Conservation (phyloP, 2,329 filamentous ascomycete genomes). For the Hymenoscyphus albidus region DNA sequence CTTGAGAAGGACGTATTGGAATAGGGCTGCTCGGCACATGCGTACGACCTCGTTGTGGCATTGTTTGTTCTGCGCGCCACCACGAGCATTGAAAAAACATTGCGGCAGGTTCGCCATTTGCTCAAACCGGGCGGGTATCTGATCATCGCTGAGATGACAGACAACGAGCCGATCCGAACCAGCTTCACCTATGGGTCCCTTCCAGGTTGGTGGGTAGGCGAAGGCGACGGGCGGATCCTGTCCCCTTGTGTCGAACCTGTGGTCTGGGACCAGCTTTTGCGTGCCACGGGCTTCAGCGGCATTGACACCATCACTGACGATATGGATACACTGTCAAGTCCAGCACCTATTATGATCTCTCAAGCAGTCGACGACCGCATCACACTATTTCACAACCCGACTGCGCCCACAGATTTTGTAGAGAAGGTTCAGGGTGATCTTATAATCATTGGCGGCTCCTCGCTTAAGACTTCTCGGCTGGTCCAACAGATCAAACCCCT, state of each 20-base stretch:
- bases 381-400: constrained; percentile 29
- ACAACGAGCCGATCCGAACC: constrained; percentile 9
- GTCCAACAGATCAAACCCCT: not conserved
- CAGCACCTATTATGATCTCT: constrained; percentile 28
- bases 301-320: constrained; percentile 20
- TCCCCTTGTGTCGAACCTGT: constrained; percentile 11
- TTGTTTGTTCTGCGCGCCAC: constrained; percentile 41
- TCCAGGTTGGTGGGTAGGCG: constrained; percentile 34
- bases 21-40: constrained; percentile 35
- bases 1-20: constrained; percentile 27
- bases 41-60: constrained; percentile 41
- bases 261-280: constrained; percentile 26
- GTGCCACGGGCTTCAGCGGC: constrained; percentile 29
- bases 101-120: constrained; percentile 36
- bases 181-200: constrained; percentile 31
- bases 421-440: not conserved
- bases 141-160: not conserved
- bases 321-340: constrained; percentile 26
- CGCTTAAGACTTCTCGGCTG: not conserved
- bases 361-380: constrained; percentile 36
- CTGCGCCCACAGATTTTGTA: not conserved
- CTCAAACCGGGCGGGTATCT: constrained; percentile 45
- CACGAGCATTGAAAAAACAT: constrained; percentile 23
- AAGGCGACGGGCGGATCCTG: constrained; percentile 22
- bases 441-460: not conserved